phyloP scores from a whole-genome alignment of 2,329 filamentous ascomycete species.

The Monosporascus sp. region DNA sequence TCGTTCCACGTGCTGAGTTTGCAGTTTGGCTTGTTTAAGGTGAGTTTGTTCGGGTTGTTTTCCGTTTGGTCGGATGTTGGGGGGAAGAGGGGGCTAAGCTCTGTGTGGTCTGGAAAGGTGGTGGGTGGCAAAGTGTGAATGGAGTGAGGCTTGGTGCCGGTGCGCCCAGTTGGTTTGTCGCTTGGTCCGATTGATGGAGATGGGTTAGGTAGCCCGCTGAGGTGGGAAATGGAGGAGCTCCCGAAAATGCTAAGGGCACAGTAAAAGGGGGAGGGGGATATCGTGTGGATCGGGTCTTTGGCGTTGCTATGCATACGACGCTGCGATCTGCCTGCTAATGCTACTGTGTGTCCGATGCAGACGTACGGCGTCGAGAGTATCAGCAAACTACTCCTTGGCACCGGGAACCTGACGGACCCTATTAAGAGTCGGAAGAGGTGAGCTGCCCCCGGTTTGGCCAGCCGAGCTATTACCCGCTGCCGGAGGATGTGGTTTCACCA shows the following conservation, averaged over 20 bases:
- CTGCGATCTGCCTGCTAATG: background rate
- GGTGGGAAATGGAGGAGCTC: background rate
- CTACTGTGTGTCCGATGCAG: slow-evolving; percentile 9
- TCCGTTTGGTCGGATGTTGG: background rate
- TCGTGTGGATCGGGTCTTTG: too few relatives aligned
- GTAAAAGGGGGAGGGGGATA: background rate
- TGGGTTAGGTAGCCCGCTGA: background rate
- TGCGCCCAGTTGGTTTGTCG: too few relatives aligned
- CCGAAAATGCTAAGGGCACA: background rate
- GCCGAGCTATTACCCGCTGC: too few relatives aligned
- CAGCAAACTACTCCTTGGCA: slow-evolving; percentile 23
- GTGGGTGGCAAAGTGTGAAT: too few relatives aligned
- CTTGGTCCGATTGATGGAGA: background rate
- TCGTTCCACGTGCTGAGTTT: slow-evolving; percentile 18
- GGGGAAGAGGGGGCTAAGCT: background rate
- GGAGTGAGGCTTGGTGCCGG: too few relatives aligned
- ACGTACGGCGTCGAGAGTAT: slow-evolving; percentile 29
- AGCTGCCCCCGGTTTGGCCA: background rate
- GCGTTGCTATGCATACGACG: too few relatives aligned
- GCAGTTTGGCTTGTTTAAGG: slow-evolving; percentile 29
- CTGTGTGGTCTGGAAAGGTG: too few relatives aligned
- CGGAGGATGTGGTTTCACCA: too few relatives aligned
- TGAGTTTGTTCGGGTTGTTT: slow-evolving; percentile 4
- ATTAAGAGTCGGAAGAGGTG: slow-evolving; percentile 26
- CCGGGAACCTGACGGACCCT: slow-evolving; percentile 26